Evolutionary conservation across 2,329 filamentous ascomycete species (phyloP).

Genomic region (Alternaria sp.): DNA sequence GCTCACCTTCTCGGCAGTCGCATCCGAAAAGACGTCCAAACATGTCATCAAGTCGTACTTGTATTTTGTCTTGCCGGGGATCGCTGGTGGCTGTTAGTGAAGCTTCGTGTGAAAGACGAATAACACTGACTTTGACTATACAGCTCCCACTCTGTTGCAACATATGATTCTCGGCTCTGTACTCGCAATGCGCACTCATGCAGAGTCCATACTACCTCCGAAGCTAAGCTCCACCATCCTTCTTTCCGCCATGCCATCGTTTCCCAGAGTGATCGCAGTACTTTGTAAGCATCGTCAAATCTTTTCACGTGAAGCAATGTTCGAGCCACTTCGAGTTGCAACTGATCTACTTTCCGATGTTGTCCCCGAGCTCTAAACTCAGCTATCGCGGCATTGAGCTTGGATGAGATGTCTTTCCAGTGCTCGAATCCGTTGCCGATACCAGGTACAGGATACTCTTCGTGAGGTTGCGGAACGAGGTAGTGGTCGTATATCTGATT

Average conservation of each 20-base stretch:
- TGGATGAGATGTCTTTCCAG: constrained; percentile 56
- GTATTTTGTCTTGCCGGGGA: constrained; percentile 42
- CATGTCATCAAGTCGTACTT: constrained; percentile 56
- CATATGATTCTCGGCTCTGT: constrained; percentile 55
- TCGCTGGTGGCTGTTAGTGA: constrained; percentile 32
- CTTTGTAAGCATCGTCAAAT: constrained; percentile 59
- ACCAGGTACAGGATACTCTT: constrained; percentile 58
- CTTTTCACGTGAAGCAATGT: constrained; percentile 59
- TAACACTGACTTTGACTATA: constrained; percentile 40
- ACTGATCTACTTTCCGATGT: constrained; percentile 59
- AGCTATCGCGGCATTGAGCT: constrained; percentile 55
- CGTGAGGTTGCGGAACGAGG: constrained; percentile 63
- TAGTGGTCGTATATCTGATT: constrained; percentile 65
- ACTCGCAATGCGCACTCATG: constrained; percentile 59
- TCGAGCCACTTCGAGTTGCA: constrained; percentile 62
- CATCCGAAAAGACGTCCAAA: constrained; percentile 48
- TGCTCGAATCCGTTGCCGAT: constrained; percentile 57
- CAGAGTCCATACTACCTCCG: constrained; percentile 60
- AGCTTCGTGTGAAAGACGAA: no score
- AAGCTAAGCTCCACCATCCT: constrained; percentile 65
- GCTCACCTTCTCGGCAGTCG: constrained; percentile 49
- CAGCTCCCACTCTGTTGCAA: constrained; percentile 65
- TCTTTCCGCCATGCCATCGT: constrained; percentile 64
- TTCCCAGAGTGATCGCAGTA: constrained; percentile 62
- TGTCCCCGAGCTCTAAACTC: constrained; percentile 62